phyloP scores from a whole-genome alignment of 768 basidiomycete species.

The Mycena leptocephala region DNA sequence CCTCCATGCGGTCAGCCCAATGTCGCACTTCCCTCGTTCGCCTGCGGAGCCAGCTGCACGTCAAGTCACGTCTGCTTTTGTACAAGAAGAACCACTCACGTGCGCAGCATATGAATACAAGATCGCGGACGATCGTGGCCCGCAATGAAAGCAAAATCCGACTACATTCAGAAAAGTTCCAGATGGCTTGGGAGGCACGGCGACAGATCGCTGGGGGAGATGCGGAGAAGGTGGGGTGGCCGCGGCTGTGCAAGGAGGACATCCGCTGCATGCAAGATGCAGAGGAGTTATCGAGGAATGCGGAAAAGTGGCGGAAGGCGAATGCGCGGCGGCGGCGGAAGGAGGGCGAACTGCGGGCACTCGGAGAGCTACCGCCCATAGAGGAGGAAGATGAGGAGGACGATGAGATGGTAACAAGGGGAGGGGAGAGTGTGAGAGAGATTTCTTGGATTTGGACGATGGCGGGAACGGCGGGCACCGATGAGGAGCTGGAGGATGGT shows the following conservation, averaged over 20 bases:
- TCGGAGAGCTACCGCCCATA: neutral
- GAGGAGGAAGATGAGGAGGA: too few species aligned
- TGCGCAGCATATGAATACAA: neutral
- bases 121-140: neutral
- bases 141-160: slow-evolving; percentile 7
- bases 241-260: neutral
- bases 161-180: neutral
- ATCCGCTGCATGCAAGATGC: slow-evolving; percentile 16
- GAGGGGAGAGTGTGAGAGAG: neutral
- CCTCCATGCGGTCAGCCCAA: neutral
- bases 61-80: neutral
- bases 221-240: neutral
- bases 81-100: neutral
- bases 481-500: slow-evolving; percentile 8
- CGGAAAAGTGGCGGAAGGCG: neutral
- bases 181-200: slow-evolving; percentile 2
- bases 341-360: neutral
- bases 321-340: neutral
- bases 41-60: neutral
- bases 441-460: slow-evolving; percentile 10
- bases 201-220: neutral
- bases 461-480: neutral
- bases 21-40: neutral
- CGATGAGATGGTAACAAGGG: neutral
- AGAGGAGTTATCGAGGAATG: neutral